Conservation (phyloP, 345 rosid species). For the Eucalyptus tenuipes region DNA sequence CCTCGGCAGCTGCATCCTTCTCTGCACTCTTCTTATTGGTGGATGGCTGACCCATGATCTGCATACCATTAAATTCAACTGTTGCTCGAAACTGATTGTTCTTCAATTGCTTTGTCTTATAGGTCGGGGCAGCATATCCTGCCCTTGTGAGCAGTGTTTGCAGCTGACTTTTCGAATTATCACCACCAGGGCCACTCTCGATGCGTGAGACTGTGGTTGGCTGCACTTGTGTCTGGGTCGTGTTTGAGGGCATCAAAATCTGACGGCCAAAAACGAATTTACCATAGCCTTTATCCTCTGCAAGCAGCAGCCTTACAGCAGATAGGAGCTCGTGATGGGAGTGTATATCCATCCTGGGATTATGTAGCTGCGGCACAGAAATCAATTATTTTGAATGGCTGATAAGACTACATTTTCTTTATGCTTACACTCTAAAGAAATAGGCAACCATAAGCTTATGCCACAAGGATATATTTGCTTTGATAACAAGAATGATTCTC, state of each 20-base stretch:
- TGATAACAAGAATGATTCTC: slow-evolving; percentile 1
- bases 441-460: neutral
- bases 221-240: slow-evolving; percentile 7
- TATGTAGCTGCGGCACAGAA: slow-evolving; percentile 37
- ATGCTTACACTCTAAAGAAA: neutral
- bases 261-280: slow-evolving; percentile 71
- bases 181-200: slow-evolving; percentile 83
- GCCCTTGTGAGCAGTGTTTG: slow-evolving; percentile 82
- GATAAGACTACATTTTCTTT: neutral
- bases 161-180: slow-evolving; percentile 82
- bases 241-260: slow-evolving; percentile 13
- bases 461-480: neutral
- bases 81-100: slow-evolving; percentile 57
- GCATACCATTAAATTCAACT: slow-evolving; percentile 67
- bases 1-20: slow-evolving; percentile 95
- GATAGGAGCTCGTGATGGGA: slow-evolving; percentile 46
- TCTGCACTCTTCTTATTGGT: slow-evolving; percentile 86
- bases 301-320: slow-evolving; percentile 39
- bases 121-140: slow-evolving; percentile 54
- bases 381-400: neutral
- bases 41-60: slow-evolving; percentile 75
- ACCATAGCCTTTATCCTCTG: slow-evolving; percentile 58
- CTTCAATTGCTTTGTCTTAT: slow-evolving; percentile 67
- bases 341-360: slow-evolving; percentile 54
- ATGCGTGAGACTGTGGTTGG: slow-evolving; percentile 25